Conservation (phyloP, 495 filamentous ascomycete species). For the Penicillium salamii region DNA sequence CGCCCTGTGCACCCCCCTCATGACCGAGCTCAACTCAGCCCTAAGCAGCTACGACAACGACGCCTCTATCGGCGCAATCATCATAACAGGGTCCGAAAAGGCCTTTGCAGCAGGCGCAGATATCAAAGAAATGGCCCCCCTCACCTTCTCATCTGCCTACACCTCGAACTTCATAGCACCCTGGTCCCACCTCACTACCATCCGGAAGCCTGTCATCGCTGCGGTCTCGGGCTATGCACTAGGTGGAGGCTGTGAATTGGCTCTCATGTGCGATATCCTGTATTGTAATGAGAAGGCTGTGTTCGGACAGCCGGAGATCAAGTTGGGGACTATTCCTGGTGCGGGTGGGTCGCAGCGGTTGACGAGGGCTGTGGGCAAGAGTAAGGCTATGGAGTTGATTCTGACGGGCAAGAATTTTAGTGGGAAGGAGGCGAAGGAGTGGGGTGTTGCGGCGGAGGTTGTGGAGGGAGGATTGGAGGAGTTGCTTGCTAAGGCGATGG, state of each 20-base stretch:
- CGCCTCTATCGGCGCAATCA: constrained; percentile 66
- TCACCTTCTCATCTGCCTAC: constrained; percentile 84
- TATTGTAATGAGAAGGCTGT: constrained; percentile 81
- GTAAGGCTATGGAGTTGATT: constrained; percentile 89
- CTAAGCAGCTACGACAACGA: constrained; percentile 69
- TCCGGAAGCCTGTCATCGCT: constrained; percentile 90
- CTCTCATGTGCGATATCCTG: constrained; percentile 94
- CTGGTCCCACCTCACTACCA: constrained; percentile 80
- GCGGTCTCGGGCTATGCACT: constrained; percentile 93
- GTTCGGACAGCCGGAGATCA: constrained; percentile 97
- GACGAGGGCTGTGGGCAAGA: constrained; percentile 83
- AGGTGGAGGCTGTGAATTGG: constrained; percentile 93
- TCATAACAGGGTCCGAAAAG: constrained; percentile 82
- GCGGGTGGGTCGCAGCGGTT: constrained; percentile 91
- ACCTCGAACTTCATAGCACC: constrained; percentile 84
- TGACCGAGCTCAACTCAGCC: constrained; percentile 83
- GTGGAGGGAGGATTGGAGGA: constrained; percentile 76
- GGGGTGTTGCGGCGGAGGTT: constrained; percentile 82
- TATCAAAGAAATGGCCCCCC: constrained; percentile 96
- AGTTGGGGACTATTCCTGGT: constrained; percentile 86
- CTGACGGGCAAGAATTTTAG: constrained; percentile 81
- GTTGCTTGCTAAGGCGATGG: constrained; percentile 71
- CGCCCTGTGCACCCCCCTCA: constrained; percentile 83
- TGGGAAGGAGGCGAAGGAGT: constrained; percentile 77
- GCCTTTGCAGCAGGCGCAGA: constrained; percentile 97